Percentiles rank a stretch among this genome's conserved stretches.
phyloP scores from a whole-genome alignment of 169 alveolate species.

The Plasmodium ovale region DNA sequence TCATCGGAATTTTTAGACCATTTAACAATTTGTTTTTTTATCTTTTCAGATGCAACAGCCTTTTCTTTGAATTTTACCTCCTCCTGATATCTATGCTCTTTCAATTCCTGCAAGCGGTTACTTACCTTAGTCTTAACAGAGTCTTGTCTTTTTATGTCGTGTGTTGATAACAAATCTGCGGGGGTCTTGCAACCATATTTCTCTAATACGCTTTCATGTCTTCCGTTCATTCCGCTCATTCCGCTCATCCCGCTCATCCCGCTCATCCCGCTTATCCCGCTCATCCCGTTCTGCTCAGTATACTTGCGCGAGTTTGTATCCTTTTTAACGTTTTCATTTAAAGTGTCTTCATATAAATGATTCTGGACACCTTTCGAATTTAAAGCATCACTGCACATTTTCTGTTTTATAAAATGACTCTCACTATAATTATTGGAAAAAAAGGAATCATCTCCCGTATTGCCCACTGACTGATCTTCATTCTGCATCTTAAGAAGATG shows the following conservation, averaged over 20 bases:
- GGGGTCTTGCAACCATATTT: too few species aligned
- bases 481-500: not conserved
- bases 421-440: conserved; percentile 1
- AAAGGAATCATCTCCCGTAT: not conserved
- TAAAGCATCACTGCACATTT: not conserved
- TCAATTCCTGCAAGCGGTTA: conserved; percentile 47
- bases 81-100: conserved; percentile 51
- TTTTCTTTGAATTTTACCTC: conserved; percentile 65
- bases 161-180: too few species aligned
- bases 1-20: conserved; percentile 85
- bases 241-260: too few species aligned
- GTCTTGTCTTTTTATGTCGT: conserved; percentile 4
- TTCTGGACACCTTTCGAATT: not conserved
- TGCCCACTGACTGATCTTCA: not conserved
- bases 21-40: conserved; percentile 76
- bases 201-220: too few species aligned
- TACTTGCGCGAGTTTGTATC: not conserved
- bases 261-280: too few species aligned
- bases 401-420: not conserved
- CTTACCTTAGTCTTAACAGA: conserved; percentile 13
- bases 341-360: not conserved
- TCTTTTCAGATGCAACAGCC: conserved; percentile 48
- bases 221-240: too few species aligned
- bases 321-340: conserved; percentile 26
- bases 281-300: too few species aligned